A percentile compares a stretch with the other conserved stretches of the same genome.
phyloP scores from a whole-genome alignment of 192 early-diverging fungal genomes.

The Umbelopsis isabellina region DNA sequence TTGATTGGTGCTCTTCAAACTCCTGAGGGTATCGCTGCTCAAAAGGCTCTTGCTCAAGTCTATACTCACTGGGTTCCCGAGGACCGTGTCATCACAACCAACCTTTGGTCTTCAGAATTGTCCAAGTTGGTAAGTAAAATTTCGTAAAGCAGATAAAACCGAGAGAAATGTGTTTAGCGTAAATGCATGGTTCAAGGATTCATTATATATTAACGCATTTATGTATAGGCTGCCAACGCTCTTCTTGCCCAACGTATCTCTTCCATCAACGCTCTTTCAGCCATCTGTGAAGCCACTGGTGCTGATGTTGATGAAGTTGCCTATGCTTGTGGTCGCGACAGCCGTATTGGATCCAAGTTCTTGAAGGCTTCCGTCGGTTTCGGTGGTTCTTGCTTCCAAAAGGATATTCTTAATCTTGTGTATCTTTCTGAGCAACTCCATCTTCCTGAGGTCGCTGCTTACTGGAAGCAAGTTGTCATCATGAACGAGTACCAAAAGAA shows the following conservation, averaged over 20 bases:
- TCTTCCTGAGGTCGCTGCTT: conserved; percentile 88
- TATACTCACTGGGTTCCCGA: conserved; percentile 87
- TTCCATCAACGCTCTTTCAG: conserved; percentile 86
- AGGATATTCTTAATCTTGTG: conserved; percentile 91
- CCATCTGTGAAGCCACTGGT: conserved; percentile 91
- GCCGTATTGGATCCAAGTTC: conserved; percentile 87
- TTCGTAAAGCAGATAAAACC: not conserved
- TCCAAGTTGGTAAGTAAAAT: conserved; percentile 75
- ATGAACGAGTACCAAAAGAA: conserved; percentile 94
- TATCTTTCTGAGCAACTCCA: conserved; percentile 84
- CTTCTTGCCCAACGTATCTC: conserved; percentile 94
- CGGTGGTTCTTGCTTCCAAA: conserved; percentile 95
- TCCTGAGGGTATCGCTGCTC: conserved; percentile 72
- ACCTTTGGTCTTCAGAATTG: conserved; percentile 94
- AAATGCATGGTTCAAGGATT: not conserved
- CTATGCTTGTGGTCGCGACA: conserved; percentile 85
- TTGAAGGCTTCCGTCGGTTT: conserved; percentile 92
- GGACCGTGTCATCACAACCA: conserved; percentile 87
- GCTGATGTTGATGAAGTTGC: conserved; percentile 91
- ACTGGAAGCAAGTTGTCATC: conserved; percentile 89
- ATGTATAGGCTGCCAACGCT: conserved; percentile 81
- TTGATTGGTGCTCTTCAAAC: conserved; percentile 84
- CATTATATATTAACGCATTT: conserved; percentile 7
- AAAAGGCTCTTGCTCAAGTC: conserved; percentile 72
- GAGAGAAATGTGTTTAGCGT: not conserved